Evolutionary conservation across 2,329 filamentous ascomycete species (phyloP).

Genomic region (Coccinonectria pachysandricola): DNA sequence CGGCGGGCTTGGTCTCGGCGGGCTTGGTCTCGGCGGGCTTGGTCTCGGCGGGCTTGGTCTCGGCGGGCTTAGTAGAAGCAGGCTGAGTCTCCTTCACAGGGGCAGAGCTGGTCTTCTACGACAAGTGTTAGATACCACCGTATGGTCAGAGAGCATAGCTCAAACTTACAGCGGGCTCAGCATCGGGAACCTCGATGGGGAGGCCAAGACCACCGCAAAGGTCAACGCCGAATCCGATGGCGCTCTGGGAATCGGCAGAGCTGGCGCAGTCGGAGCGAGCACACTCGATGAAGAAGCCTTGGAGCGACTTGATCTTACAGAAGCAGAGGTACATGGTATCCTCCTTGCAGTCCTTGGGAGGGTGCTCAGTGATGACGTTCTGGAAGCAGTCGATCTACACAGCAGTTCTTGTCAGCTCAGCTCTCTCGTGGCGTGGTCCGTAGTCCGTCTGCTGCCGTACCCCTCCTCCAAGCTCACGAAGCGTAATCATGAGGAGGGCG

Average conservation of each 20-base stretch:
- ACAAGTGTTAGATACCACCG: background rate
- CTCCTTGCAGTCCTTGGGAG: constrained; percentile 19
- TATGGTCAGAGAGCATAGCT: background rate
- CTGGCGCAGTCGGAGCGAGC: constrained; percentile 8
- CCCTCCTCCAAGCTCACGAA: no score
- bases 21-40: constrained; percentile 1
- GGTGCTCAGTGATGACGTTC: constrained; percentile 17
- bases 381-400: constrained; percentile 20
- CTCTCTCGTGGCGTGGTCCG: fast-evolving
- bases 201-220: constrained; percentile 21
- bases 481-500: no score
- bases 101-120: background rate
- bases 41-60: background rate
- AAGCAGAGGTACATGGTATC: constrained; percentile 23
- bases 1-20: background rate
- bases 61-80: constrained; percentile 1
- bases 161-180: background rate
- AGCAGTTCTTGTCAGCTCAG: background rate
- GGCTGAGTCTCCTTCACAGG: background rate
- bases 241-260: constrained; percentile 4
- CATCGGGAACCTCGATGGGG: background rate
- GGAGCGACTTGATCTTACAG: constrained; percentile 16
- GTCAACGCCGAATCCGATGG: constrained; percentile 14
- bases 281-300: constrained; percentile 17
- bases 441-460: fast-evolving